A percentile compares a stretch with the other conserved stretches of the same genome.
phyloP scores from a whole-genome alignment of 2,329 filamentous ascomycete genomes.

The Eurotiales sp. region DNA sequence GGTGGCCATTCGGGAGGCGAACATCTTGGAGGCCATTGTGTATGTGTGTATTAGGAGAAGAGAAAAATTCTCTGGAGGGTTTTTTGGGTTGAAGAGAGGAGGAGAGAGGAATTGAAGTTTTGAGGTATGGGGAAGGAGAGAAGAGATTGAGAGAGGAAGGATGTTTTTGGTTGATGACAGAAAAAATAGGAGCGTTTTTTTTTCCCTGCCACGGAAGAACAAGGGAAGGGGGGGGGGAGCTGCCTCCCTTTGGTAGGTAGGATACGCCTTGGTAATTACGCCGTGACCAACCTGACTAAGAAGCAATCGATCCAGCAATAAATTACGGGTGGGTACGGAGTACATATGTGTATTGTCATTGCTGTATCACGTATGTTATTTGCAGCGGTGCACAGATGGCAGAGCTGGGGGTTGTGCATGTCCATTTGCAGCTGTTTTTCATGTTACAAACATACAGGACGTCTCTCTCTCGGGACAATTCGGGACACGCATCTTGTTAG shows the following conservation, averaged over 20 bases:
- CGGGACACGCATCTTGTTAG: too few relatives aligned
- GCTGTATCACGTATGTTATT: too few relatives aligned
- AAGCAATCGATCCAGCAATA: too few relatives aligned
- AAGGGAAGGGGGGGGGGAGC: slow-evolving; percentile 23
- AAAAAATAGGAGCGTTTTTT: slow-evolving; percentile 18
- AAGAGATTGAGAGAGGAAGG: slow-evolving; percentile 19
- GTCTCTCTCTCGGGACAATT: too few relatives aligned
- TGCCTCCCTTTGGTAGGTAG: too few relatives aligned
- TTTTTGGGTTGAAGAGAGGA: slow-evolving; percentile 35
- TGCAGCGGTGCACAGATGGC: too few relatives aligned
- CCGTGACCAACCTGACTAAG: slow-evolving; percentile 3
- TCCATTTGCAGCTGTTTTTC: too few relatives aligned
- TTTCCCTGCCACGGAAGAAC: slow-evolving; percentile 18
- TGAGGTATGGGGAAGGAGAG: slow-evolving; percentile 20
- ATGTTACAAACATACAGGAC: too few relatives aligned
- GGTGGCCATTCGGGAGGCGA: slow-evolving; percentile 72
- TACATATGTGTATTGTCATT: neutral
- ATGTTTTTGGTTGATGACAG: slow-evolving; percentile 15
- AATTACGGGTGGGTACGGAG: slow-evolving; percentile 5
- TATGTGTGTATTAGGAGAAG: slow-evolving; percentile 43
- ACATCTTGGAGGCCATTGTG: slow-evolving; percentile 78
- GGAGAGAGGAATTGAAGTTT: slow-evolving; percentile 23
- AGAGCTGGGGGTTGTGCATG: too few relatives aligned
- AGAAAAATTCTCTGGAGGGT: slow-evolving; percentile 24
- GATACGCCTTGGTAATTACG: too few relatives aligned